Evolutionary conservation across 116 monocot species (phyloP), one percentile per base, ranked within the genome.

Genomic region (Trichopus zeylanicus): DNA sequence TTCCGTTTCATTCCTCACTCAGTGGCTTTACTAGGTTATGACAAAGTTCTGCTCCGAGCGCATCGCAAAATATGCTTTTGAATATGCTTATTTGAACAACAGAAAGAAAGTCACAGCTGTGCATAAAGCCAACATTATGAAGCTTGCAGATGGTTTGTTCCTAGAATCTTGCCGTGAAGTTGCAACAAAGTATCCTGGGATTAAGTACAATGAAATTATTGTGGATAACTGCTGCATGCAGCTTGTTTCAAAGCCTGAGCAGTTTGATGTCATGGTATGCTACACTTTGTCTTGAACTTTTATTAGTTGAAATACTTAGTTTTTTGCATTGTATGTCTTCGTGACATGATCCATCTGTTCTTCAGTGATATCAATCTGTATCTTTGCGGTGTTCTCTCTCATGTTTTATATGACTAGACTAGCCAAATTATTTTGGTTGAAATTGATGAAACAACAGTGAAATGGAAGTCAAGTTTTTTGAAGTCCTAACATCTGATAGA

Each of bases 21-120:
- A 66, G 55, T 66, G 23, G 5, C 7, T 64, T 47, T 81, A 30
- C 78, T 77, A 87, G 92, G 88, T 92, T 27, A 92, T 92, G 32
- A 92, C 92, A 75, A 92, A 92, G 76, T 87, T 87, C 70, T 92
- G 92, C 60, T 92, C 92, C 19, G 92, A 92, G 65, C 72, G 92
- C 31, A 87, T 92, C 69, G 92, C 92, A 32, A 92, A 84, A 54
- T 92, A 92, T 72, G 92, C 92, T 27, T 92, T 92, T 74, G 92
- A 92, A 71, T 84, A 87, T 81, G 84, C 92, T 7, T 87, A 92
- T 68, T 78, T 92, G 15, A 92, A 92, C 84, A 88, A 92, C 59
- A 70, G 87, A 63, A 93, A 93, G 81, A 87, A 78, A 64, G 88
- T 88, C 18, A 93, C 88, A 28, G 88, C n/a, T n/a, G n/a, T 92